phyloP scores from a whole-genome alignment of 768 basidiomycete genomes.

The Naganishia vishniacii region DNA sequence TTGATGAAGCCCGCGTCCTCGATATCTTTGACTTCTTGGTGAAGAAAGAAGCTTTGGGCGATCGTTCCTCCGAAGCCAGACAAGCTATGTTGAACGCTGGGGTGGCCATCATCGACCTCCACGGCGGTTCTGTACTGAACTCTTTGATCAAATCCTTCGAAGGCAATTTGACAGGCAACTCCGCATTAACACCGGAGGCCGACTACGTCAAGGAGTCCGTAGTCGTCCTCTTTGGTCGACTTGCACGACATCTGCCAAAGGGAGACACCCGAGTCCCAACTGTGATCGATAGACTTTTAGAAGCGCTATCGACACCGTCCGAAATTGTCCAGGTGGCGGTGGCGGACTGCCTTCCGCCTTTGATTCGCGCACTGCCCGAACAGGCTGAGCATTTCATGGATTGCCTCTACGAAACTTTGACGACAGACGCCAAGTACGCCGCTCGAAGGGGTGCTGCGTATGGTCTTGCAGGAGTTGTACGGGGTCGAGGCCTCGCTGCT shows the following conservation, averaged over 20 bases:
- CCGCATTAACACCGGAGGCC: slow-evolving; percentile 62
- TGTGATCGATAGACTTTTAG: slow-evolving; percentile 78
- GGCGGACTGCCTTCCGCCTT: slow-evolving; percentile 84
- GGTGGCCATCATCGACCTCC: slow-evolving; percentile 70
- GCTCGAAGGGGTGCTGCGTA: slow-evolving; percentile 95
- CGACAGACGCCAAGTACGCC: slow-evolving; percentile 78
- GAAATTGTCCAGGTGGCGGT: slow-evolving; percentile 96
- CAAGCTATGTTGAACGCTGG: slow-evolving; percentile 83
- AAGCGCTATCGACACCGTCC: slow-evolving; percentile 84
- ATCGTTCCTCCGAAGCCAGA: slow-evolving; percentile 72
- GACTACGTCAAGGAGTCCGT: slow-evolving; percentile 92
- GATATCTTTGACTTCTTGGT: slow-evolving; percentile 81
- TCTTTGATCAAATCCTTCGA: slow-evolving; percentile 78
- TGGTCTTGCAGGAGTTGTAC: slow-evolving; percentile 84
- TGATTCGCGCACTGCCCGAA: slow-evolving; percentile 66
- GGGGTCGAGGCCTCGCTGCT: slow-evolving; percentile 77
- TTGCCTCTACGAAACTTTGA: slow-evolving; percentile 67
- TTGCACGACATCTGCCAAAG: slow-evolving; percentile 77
- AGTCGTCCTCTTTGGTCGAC: slow-evolving; percentile 86
- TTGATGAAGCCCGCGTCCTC: slow-evolving; percentile 60
- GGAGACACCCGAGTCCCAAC: slow-evolving; percentile 69
- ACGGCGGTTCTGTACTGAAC: slow-evolving; percentile 67
- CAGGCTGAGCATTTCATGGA: slow-evolving; percentile 66
- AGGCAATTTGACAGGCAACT: slow-evolving; percentile 58
- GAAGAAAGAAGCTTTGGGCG: slow-evolving; percentile 78